Conservation (phyloP, 2,329 filamentous ascomycete genomes). For the Fusarium sp. region DNA sequence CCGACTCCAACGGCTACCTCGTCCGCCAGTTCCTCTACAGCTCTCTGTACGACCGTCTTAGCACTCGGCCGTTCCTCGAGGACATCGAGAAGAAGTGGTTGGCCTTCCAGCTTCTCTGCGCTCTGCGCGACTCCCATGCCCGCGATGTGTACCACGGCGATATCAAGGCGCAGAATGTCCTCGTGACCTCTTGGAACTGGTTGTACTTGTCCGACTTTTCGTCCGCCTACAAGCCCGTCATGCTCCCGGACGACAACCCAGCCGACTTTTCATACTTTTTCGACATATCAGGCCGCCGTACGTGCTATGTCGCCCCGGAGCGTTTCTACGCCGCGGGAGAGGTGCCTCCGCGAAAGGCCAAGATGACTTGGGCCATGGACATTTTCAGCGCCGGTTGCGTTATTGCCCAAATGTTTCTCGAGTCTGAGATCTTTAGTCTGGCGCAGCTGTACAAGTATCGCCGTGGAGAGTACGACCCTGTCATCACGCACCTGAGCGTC, state of each 20-base stretch:
- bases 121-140: constrained; percentile 89
- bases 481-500: constrained; percentile 81
- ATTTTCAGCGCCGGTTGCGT: constrained; percentile 97
- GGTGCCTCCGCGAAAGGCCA: constrained; percentile 68
- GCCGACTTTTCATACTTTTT: constrained; percentile 99
- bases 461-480: constrained; percentile 90
- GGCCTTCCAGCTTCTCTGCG: constrained; percentile 93
- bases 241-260: constrained; percentile 94
- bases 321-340: constrained; percentile 82
- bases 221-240: constrained; percentile 92
- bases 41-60: constrained; percentile 96
- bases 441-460: constrained; percentile 96
- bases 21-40: constrained; percentile 96
- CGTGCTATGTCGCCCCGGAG: constrained; percentile 95
- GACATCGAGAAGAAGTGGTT: constrained; percentile 99
- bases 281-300: constrained; percentile 89
- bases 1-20: constrained; percentile 89
- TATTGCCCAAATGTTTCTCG: constrained; percentile 94
- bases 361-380: constrained; percentile 94
- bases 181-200: constrained; percentile 99
- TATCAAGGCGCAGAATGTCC: constrained; percentile 97
- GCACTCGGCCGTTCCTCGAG: constrained; percentile 94
- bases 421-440: constrained; percentile 96
- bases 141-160: constrained; percentile 94
- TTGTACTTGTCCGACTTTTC: constrained; percentile 98